A percentile compares a stretch with the other conserved stretches of the same genome.
Conservation (phyloP, 106 monocot species). For the Apostasia shenzhenica region DNA sequence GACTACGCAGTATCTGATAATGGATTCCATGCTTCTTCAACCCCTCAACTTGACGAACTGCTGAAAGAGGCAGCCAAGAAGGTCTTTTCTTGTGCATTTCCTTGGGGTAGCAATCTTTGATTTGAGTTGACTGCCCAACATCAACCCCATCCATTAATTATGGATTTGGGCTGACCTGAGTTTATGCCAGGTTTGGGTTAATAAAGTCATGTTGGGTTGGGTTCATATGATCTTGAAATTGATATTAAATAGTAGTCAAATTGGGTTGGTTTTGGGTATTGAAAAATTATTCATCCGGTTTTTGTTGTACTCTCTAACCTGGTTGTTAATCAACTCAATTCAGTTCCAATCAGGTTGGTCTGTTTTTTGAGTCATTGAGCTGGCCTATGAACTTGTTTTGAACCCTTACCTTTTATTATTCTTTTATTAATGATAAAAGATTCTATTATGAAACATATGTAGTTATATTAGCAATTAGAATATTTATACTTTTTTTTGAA, state of each 20-base stretch:
- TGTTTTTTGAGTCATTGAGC: neutral
- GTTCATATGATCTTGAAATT: neutral
- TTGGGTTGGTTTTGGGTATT: neutral
- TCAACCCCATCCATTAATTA: neutral
- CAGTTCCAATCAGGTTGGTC: neutral
- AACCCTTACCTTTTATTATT: too few species aligned
- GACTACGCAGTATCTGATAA: slow-evolving; percentile 49
- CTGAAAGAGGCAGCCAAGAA: slow-evolving; percentile 44
- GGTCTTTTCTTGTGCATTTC: slow-evolving; percentile 11
- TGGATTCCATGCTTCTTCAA: slow-evolving; percentile 53
- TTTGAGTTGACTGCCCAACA: too few species aligned
- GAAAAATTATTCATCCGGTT: neutral
- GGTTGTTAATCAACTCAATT: neutral
- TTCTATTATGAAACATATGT: too few species aligned
- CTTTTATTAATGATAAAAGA: too few species aligned
- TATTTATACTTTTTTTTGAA: too few species aligned
- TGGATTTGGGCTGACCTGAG: neutral
- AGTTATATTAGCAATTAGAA: too few species aligned
- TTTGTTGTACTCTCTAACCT: neutral
- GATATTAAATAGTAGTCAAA: neutral
- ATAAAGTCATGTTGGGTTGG: neutral
- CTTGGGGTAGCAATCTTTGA: neutral
- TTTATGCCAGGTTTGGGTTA: neutral
- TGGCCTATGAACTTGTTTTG: neutral
- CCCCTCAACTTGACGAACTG: slow-evolving; percentile 63